Conservation (phyloP, 169 alveolate genomes). For the Eimeria maxima region DNA sequence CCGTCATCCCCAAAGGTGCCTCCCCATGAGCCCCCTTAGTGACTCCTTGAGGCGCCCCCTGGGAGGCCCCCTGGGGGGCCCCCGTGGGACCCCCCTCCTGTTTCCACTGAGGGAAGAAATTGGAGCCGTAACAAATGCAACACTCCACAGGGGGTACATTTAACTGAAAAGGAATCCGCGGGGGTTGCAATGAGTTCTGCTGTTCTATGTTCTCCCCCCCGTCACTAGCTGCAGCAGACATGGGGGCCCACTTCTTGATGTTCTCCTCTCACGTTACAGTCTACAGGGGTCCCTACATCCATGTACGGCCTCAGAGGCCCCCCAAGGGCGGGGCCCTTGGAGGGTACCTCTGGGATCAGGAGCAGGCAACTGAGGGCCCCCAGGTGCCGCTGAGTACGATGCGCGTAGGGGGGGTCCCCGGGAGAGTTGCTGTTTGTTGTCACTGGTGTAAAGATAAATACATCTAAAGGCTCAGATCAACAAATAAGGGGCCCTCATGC, state of each 20-base stretch:
- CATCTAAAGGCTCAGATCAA: neutral
- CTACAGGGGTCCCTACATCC: no score
- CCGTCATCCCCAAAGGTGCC: neutral
- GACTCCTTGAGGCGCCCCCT: no score
- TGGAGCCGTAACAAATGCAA: constrained; percentile 41
- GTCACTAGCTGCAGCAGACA: neutral
- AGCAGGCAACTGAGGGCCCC: neutral
- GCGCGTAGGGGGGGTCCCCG: neutral
- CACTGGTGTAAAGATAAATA: neutral
- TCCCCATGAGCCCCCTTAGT: neutral
- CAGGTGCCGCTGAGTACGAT: neutral
- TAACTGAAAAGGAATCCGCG: neutral
- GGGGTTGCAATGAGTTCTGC: neutral
- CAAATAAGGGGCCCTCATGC: neutral
- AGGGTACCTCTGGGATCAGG: neutral
- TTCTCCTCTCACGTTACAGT: no score
- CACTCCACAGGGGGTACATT: constrained; percentile 11
- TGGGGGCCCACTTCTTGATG: neutral
- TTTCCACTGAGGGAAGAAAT: neutral
- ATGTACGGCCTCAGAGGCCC: no score
- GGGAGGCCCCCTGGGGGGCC: neutral
- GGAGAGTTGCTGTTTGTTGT: neutral
- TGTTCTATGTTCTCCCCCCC: neutral
- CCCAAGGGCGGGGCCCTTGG: neutral
- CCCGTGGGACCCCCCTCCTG: neutral